Base-by-base conservation (phyloP, 768 basidiomycete genomes). In the Rickenella mellea region DNA sequence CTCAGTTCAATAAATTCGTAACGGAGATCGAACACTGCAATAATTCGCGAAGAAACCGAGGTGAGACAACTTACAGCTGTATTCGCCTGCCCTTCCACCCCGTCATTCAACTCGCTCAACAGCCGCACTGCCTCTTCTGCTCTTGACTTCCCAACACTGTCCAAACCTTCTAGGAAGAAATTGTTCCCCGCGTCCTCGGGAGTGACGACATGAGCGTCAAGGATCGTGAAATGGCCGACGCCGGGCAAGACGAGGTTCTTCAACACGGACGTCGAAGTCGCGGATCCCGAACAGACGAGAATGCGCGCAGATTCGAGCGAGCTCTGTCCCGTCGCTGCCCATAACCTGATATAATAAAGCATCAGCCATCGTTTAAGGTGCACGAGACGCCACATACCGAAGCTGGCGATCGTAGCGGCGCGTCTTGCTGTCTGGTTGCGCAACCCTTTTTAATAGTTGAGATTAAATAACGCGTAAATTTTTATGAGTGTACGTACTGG, bases 221-320 rank as follows among this genome's bases (percentile, higher is more conserved):
- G 75, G 58, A 98, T 76, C 37, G 93, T 94, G 59, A 96, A 98
- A 55, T 86, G 78, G n/a, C 93, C 90, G 49, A 97, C 79, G 6
- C 94, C 94, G 2, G 96, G 96, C 6, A 98, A 76, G 28, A 98
- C 91, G 47, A 98, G 81, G 56, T 98, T 98, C 72, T 99, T 98
- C 43, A 99, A 72, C 50, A 88, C 77, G 37, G 88, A 83, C 25
- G 91, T 88, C 2, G 86, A 80, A 1, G 92, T 89, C 0, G 90
- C 89, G 19, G 80, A 78, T 0, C 69, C 82, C 29, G 81, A 83
- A 44, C 97, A 61, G 50, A 96, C 78, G 24, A 98, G 73, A 31
- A 97, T 69, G 36, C 82, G 75, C 10, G 91, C 73, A 2, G 78
- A 70, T 60, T 98, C 93, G 44, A 98, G 81, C 0, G 90, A 90